Percentiles rank a stretch among this genome's conserved stretches.
Conservation (phyloP, 306 rosid genomes). For the Vicia villosa region DNA sequence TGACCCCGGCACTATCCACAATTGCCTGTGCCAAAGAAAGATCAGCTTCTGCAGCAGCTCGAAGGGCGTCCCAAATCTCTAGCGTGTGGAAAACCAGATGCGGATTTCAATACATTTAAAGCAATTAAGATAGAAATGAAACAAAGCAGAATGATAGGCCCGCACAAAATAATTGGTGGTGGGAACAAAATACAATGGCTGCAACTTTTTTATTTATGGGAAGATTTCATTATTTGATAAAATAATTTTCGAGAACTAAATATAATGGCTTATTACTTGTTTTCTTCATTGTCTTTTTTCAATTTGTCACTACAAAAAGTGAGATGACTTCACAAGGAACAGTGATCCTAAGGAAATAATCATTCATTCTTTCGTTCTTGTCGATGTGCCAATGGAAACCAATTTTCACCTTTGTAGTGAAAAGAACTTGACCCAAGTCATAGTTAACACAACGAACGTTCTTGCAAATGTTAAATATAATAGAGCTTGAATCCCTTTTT, state of each 20-base stretch:
- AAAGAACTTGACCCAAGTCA: background rate
- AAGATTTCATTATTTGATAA: background rate
- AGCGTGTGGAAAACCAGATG: slow-evolving; percentile 37
- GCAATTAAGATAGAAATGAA: slow-evolving; percentile 6
- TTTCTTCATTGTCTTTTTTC: background rate
- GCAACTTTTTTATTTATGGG: slow-evolving; percentile 13
- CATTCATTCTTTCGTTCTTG: background rate
- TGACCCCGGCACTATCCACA: slow-evolving; percentile 95
- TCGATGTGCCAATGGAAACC: background rate
- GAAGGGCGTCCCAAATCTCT: slow-evolving; percentile 99
- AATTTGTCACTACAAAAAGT: background rate
- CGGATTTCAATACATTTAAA: slow-evolving; percentile 36
- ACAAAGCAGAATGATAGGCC: slow-evolving; percentile 16
- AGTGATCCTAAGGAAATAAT: background rate
- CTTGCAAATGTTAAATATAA: slow-evolving; percentile 17
- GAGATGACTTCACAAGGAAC: background rate
- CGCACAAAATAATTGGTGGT: background rate
- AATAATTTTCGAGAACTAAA: background rate
- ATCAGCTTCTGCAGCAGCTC: slow-evolving; percentile 98
- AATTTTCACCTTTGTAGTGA: slow-evolving; percentile 7
- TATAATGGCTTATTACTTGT: slow-evolving; percentile 17
- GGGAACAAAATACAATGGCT: slow-evolving; percentile 8
- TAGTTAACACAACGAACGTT: slow-evolving; percentile 1
- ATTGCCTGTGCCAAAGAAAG: slow-evolving; percentile 84
- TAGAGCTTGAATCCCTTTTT: slow-evolving; percentile 10